Conservation (phyloP, 345 rosid species). For the Cardamine resedifolia region DNA sequence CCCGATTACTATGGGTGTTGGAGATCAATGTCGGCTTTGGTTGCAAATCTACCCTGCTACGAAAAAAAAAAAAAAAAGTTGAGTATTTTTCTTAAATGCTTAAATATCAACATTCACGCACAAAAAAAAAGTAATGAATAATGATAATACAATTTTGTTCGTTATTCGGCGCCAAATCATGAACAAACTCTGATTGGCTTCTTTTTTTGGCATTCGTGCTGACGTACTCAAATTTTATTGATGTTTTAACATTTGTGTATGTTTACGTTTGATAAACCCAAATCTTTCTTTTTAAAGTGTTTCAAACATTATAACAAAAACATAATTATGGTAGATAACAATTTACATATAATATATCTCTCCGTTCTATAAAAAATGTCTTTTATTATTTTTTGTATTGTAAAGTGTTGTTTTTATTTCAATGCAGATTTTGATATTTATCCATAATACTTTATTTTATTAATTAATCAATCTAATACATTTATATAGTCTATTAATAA, state of each 20-base stretch:
- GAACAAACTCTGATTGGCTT: not conserved
- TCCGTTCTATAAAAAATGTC: too few species aligned
- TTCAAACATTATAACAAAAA: not conserved
- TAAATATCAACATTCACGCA: not conserved
- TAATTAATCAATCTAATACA: too few species aligned
- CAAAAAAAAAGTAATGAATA: not conserved
- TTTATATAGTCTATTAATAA: not conserved
- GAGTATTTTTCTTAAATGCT: not conserved
- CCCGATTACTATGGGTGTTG: not conserved
- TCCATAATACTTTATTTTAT: not conserved
- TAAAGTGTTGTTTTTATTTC: not conserved
- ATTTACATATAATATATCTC: not conserved
- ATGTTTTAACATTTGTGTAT: not conserved
- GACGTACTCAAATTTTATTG: not conserved
- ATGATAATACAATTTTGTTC: not conserved
- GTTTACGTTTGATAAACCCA: not conserved
- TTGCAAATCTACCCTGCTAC: not conserved
- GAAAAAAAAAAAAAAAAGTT: not conserved
- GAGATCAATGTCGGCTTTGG: not conserved
- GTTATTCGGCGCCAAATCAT: not conserved
- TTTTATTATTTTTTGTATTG: too few species aligned
- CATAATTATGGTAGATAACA: not conserved
- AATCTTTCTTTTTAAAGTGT: not conserved
- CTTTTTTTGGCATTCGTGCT: not conserved
- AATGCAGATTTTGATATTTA: not conserved